A percentile compares a stretch with the other conserved stretches of the same genome.
Evolutionary conservation across 208 protist genomes (phyloP).

Genomic region (Trypanosoma melophagium): DNA sequence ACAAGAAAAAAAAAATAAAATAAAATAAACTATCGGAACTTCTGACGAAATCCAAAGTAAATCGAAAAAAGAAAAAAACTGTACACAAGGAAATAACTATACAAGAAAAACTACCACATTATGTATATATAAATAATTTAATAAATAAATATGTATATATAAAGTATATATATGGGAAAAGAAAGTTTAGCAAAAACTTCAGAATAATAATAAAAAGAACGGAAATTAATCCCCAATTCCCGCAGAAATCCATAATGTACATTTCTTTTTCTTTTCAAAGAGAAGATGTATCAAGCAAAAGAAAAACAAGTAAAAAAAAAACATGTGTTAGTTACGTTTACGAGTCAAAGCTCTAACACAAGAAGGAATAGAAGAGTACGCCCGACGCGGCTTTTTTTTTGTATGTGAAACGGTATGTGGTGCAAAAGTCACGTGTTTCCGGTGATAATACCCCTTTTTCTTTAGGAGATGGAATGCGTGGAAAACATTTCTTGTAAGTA

Average conservation of each 20-base stretch:
- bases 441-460: conserved; percentile 8
- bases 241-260: background rate
- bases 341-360: too few relatives aligned
- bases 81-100: too few relatives aligned
- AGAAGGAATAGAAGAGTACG: too few relatives aligned
- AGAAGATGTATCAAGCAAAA: background rate
- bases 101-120: background rate
- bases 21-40: background rate
- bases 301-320: background rate
- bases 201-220: conserved; percentile 12
- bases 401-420: conserved; percentile 16
- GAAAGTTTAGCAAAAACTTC: background rate
- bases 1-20: background rate
- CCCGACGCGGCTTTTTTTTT: background rate
- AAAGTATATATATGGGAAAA: background rate
- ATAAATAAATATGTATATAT: background rate
- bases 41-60: background rate
- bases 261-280: background rate
- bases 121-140: background rate
- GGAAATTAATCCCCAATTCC: background rate
- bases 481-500: conserved; percentile 1
- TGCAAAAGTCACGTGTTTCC: conserved; percentile 19
- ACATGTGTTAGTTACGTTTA: background rate
- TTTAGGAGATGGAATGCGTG: background rate
- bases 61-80: background rate